Evolutionary conservation across 768 basidiomycete genomes (phyloP).

Genomic region (Amanita rubescens): DNA sequence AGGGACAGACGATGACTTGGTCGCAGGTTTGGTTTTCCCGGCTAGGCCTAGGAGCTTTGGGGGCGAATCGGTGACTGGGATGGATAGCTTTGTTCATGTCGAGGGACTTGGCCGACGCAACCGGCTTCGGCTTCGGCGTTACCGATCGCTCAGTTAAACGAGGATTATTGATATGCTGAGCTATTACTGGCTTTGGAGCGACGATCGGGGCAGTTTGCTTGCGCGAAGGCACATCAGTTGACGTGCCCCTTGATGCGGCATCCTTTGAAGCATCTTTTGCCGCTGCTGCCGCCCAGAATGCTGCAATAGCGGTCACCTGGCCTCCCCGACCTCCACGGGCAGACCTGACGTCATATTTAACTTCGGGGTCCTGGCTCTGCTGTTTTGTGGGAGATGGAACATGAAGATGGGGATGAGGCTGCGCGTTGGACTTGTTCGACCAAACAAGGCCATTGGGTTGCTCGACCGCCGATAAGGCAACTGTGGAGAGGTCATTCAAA

Average conservation of each 20-base stretch:
- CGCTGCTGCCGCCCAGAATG: slow-evolving; percentile 68
- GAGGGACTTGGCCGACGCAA: neutral
- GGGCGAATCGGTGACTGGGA: neutral
- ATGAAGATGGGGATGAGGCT: slow-evolving; percentile 18
- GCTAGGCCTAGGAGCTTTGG: slow-evolving; percentile 11
- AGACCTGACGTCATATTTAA: slow-evolving; percentile 67
- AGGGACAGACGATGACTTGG: slow-evolving; percentile 62
- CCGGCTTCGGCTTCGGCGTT: neutral
- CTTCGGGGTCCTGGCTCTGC: slow-evolving; percentile 37
- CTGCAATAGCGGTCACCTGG: slow-evolving; percentile 62
- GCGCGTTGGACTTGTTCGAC: slow-evolving; percentile 11
- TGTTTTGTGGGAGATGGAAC: slow-evolving; percentile 20
- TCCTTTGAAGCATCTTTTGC: slow-evolving; percentile 10
- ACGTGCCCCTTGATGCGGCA: neutral
- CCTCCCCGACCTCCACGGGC: slow-evolving; percentile 75
- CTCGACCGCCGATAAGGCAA: slow-evolving; percentile 15
- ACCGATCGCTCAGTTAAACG: neutral
- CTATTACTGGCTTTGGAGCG: neutral
- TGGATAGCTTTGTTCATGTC: neutral
- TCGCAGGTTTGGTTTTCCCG: slow-evolving; percentile 25
- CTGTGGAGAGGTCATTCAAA: slow-evolving; percentile 8
- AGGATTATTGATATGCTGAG: neutral
- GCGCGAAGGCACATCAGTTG: neutral
- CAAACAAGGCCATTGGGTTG: slow-evolving; percentile 9
- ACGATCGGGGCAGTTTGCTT: neutral